Evolutionary conservation across 768 basidiomycete species (phyloP).

Genomic region (Macrolepiota dolichaula): DNA sequence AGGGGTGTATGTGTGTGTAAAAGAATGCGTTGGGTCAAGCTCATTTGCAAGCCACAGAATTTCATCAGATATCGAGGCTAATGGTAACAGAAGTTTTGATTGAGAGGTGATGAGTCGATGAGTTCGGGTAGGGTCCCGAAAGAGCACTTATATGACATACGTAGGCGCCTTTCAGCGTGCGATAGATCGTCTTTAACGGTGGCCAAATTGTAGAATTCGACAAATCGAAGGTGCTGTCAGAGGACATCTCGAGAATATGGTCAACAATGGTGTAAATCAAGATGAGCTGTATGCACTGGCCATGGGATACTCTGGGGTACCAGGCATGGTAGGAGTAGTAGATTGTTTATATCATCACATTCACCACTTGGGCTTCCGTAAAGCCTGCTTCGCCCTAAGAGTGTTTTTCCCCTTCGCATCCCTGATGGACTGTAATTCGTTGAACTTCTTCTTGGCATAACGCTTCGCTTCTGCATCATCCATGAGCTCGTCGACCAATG

Average conservation of each 20-base stretch:
- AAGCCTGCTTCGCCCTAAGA: constrained; percentile 57
- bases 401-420: constrained; percentile 71
- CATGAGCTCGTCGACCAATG: constrained; percentile 84
- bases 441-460: constrained; percentile 92
- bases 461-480: constrained; percentile 83
- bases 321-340: background rate
- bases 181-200: constrained; percentile 50
- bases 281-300: constrained; percentile 33
- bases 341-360: background rate
- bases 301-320: background rate
- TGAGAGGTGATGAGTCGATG: too few relatives aligned
- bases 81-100: too few relatives aligned
- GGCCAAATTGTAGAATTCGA: constrained; percentile 61
- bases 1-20: too few relatives aligned
- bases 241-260: constrained; percentile 34
- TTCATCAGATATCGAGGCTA: too few relatives aligned
- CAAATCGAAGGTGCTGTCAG: constrained; percentile 42
- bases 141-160: too few relatives aligned
- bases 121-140: too few relatives aligned
- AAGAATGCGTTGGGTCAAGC: too few relatives aligned
- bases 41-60: too few relatives aligned
- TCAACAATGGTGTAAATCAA: constrained; percentile 41
- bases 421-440: constrained; percentile 66
- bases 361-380: constrained; percentile 69
- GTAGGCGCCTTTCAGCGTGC: background rate